phyloP scores from a whole-genome alignment of 768 basidiomycete genomes.

The Boletus rubroflammeus region DNA sequence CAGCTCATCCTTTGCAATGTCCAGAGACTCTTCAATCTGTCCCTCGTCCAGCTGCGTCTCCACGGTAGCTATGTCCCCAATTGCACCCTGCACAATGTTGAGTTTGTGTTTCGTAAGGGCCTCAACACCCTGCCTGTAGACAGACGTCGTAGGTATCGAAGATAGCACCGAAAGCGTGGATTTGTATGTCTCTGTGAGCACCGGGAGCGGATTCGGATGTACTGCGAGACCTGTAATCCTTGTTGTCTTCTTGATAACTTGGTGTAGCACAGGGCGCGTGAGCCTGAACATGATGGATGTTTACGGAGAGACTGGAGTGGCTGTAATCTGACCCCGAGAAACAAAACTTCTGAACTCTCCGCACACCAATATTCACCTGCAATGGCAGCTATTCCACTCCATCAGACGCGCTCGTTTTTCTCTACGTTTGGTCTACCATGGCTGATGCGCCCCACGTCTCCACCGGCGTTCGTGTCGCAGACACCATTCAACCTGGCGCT shows the following conservation, averaged over 20 bases:
- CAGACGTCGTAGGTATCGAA: constrained; percentile 73
- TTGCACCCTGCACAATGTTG: constrained; percentile 62
- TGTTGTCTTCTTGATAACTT: constrained; percentile 70
- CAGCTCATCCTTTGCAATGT: constrained; percentile 81
- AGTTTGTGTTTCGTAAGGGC: constrained; percentile 81
- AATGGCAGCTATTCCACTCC: constrained; percentile 43
- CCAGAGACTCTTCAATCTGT: constrained; percentile 81
- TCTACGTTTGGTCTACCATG: constrained; percentile 25
- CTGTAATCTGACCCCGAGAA: neutral
- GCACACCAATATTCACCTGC: neutral
- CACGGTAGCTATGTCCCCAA: constrained; percentile 59
- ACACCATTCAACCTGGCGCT: constrained; percentile 34
- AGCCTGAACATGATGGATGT: constrained; percentile 63
- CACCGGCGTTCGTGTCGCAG: constrained; percentile 22
- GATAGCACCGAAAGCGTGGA: constrained; percentile 68
- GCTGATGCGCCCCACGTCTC: constrained; percentile 15
- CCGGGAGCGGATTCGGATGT: constrained; percentile 81
- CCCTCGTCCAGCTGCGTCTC: constrained; percentile 81
- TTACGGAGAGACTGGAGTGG: constrained; percentile 15
- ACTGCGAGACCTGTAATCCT: constrained; percentile 82
- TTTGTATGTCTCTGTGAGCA: constrained; percentile 70
- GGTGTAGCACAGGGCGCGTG: constrained; percentile 67
- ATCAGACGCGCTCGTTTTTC: constrained; percentile 30
- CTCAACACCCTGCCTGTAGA: constrained; percentile 88
- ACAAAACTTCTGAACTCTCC: neutral